phyloP scores from a whole-genome alignment of 306 rosid species.

The Quercus engelmannii region DNA sequence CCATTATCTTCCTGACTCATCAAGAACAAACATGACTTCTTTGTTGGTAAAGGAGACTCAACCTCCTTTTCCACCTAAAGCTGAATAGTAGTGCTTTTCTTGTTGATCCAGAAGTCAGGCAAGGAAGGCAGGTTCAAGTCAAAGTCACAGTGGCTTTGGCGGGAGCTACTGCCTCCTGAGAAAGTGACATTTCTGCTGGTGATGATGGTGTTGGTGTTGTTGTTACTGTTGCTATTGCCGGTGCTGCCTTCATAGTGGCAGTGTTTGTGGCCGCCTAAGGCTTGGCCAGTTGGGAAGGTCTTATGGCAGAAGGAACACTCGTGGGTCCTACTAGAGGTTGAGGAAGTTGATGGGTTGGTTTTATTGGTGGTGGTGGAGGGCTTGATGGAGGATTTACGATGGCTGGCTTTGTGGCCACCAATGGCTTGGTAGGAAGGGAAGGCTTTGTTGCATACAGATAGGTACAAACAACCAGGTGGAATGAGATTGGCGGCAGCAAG shows the following conservation, averaged over 20 bases:
- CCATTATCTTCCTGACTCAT: neutral
- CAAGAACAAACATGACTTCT: slow-evolving; percentile 54
- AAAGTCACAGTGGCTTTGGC: slow-evolving; percentile 50
- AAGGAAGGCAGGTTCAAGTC: slow-evolving; percentile 81
- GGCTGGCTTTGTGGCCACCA: slow-evolving; percentile 98
- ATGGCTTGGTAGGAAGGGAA: slow-evolving; percentile 84
- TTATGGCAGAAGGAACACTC: slow-evolving; percentile 85
- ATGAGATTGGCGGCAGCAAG: too few species aligned
- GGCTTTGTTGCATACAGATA: slow-evolving; percentile 54
- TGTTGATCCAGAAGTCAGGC: slow-evolving; percentile 56
- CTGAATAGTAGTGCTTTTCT: slow-evolving; percentile 11
- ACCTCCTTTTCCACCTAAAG: slow-evolving; percentile 62
- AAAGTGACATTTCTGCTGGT: slow-evolving; percentile 27
- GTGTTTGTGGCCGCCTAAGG: slow-evolving; percentile 93
- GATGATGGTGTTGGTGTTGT: neutral
- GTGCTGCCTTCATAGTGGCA: slow-evolving; percentile 78
- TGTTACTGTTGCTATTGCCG: slow-evolving; percentile 1
- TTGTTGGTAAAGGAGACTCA: slow-evolving; percentile 72
- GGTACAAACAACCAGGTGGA: too few species aligned
- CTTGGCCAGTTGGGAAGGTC: slow-evolving; percentile 83
- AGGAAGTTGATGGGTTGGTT: neutral
- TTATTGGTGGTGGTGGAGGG: slow-evolving; percentile 1
- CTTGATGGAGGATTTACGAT: slow-evolving; percentile 50
- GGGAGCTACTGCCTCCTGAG: slow-evolving; percentile 50
- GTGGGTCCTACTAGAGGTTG: slow-evolving; percentile 42